Evolutionary conservation across 208 protist genomes (phyloP).

Genomic region (Kentomonas sorsogonicus): DNA sequence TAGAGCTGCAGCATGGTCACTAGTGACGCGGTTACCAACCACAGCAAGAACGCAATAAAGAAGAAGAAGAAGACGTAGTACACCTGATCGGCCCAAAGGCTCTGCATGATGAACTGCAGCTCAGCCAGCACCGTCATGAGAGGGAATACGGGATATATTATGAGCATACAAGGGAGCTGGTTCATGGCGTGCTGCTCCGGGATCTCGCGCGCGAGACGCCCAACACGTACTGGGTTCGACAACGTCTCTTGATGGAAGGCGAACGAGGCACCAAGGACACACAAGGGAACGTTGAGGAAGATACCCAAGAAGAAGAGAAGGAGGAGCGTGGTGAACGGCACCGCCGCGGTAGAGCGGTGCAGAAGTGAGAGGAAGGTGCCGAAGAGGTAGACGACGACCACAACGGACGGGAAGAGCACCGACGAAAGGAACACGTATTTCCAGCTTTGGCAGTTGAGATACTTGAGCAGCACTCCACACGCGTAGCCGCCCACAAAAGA

Average conservation of each 20-base stretch:
- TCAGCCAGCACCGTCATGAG: constrained; percentile 97
- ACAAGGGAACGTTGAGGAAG: constrained; percentile 94
- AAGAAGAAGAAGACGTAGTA: constrained; percentile 99
- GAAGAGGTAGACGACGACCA: constrained; percentile 62
- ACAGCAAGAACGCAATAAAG: constrained; percentile 94
- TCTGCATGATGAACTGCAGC: constrained; percentile 97
- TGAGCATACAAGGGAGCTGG: constrained; percentile 35
- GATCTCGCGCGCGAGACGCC: constrained; percentile 95
- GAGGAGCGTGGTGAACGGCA: constrained; percentile 58
- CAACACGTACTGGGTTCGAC: constrained; percentile 87
- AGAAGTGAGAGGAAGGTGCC: constrained; percentile 56
- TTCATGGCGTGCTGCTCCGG: constrained; percentile 82
- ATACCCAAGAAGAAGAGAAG: constrained; percentile 80
- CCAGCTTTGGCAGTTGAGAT: constrained; percentile 88
- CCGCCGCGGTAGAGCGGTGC: constrained; percentile 48
- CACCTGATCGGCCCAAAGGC: constrained; percentile 91
- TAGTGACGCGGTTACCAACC: constrained; percentile 93
- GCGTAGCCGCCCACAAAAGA: constrained; percentile 89
- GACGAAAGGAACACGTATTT: constrained; percentile 85
- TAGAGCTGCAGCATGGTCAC: constrained; percentile 97
- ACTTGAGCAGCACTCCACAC: constrained; percentile 88
- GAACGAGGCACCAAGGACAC: constrained; percentile 93
- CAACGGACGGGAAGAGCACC: constrained; percentile 47
- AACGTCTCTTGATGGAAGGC: constrained; percentile 85
- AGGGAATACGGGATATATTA: constrained; percentile 88